Evolutionary conservation across 1,284 basidiomycete genomes (phyloP).

Genomic region (Ustilago tritici): DNA sequence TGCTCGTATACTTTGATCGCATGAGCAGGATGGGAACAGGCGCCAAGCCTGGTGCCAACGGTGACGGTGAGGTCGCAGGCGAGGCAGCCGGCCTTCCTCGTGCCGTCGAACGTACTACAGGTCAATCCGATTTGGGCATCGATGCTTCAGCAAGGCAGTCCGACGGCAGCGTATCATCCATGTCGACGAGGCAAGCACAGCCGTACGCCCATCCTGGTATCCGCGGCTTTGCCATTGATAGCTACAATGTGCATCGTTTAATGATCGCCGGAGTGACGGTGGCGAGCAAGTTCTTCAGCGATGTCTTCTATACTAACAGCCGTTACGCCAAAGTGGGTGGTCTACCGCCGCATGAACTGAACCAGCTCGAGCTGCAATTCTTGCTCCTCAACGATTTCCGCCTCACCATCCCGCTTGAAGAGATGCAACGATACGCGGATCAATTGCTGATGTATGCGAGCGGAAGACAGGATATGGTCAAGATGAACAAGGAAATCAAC

Average conservation of each 20-base stretch:
- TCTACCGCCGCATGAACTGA: conserved; percentile 90
- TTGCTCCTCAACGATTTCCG: conserved; percentile 94
- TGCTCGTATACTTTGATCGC: conserved; percentile 96
- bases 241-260: conserved; percentile 93
- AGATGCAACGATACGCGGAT: conserved; percentile 95
- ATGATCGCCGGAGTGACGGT: conserved; percentile 98
- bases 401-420: conserved; percentile 85
- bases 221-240: conserved; percentile 90
- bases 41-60: conserved; percentile 51
- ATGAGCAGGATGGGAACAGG: conserved; percentile 76
- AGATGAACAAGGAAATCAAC: conserved; percentile 26
- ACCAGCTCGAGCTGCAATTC: conserved; percentile 96
- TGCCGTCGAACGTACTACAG: conserved; percentile 34
- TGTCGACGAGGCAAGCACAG: conserved; percentile 9
- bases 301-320: conserved; percentile 99
- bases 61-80: conserved; percentile 47
- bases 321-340: conserved; percentile 98
- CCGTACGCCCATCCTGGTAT: conserved; percentile 57
- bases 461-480: conserved; percentile 42
- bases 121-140: conserved; percentile 8
- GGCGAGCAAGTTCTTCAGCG: conserved; percentile 97
- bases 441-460: conserved; percentile 76
- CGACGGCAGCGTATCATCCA: conserved; percentile 9
- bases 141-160: conserved; percentile 12
- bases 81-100: conserved; percentile 53